Evolutionary conservation across 768 basidiomycete genomes (phyloP), one percentile per base, ranked within the genome.

Genomic region (Lyophyllum shimeji): DNA sequence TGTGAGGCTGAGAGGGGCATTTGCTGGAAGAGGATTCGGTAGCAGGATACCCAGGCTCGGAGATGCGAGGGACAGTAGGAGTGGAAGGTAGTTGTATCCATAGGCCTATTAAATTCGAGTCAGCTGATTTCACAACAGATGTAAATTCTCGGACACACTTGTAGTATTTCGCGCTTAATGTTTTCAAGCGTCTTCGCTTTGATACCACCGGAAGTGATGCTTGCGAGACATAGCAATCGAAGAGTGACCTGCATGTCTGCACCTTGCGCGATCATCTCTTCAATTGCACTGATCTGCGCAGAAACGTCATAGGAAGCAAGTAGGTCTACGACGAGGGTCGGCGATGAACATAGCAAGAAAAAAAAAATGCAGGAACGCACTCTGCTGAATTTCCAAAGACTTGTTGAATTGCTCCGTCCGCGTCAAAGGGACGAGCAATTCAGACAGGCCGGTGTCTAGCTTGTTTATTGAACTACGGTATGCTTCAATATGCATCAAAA

Each of bases 381-480:
- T 98, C 70, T 98, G 97, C 66, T 98, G 96, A 13, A 97, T 89
- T 73, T 98, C 95, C 9, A 99, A 77, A 11, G 87, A 90, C 65
- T 86, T 89, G 72, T 94, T 93, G 74, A 99, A 99, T 45, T 87
- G 74, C 39, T 96, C 90, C 13, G 90, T 90, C 51, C 84, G 79
- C 1, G 95, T 98, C 56, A 88, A 76, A 21, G 90, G 86, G 57
- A 94, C 84, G 42, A 99, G 78, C 67, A 94, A 75, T 72, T 98
- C 97, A n/a, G 93, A 95, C 45, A 99, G 68, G 27, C 90, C 90
- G 53, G 95, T 98, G 69, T 99, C 97, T 98, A 33, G 23, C 13
- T 42, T 25, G 12, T 12, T 15, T 49, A 23, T n/a, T 33, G 20
- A 33, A 15, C 29, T 25, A 23, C 2, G 12, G 20, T 43, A 34